phyloP scores from a whole-genome alignment of 2,329 filamentous ascomycete genomes.

The Aureobasidium vineae region DNA sequence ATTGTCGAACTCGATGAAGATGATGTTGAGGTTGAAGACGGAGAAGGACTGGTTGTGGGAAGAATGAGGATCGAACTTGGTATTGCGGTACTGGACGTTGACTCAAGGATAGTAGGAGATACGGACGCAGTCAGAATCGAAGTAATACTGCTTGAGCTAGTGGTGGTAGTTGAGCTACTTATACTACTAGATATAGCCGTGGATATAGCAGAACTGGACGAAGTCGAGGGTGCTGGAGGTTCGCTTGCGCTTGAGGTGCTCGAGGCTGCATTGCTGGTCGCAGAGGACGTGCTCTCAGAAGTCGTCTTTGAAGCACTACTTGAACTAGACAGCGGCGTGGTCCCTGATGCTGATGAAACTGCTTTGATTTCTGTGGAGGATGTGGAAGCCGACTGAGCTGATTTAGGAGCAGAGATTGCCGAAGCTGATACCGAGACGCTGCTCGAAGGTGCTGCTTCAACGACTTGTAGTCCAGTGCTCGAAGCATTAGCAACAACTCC shows the following conservation, averaged over 20 bases:
- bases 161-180: not conserved
- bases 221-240: not conserved
- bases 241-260: not conserved
- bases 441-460: conserved; percentile 1
- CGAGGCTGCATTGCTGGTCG: not conserved
- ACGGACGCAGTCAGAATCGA: conserved; percentile 11
- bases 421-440: not conserved
- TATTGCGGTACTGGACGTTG: not conserved
- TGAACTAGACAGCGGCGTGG: not conserved
- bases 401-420: not conserved
- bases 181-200: not conserved
- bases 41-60: not conserved
- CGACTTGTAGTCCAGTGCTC: not conserved
- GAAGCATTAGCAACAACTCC: not conserved
- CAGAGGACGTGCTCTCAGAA: not conserved
- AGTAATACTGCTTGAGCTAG: conserved; percentile 2
- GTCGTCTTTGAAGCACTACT: not conserved
- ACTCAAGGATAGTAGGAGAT: not conserved
- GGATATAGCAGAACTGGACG: not conserved
- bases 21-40: not conserved
- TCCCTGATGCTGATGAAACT: not conserved
- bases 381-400: not conserved
- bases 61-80: conserved; percentile 14
- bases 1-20: not conserved
- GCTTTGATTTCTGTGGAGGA: not conserved